These are phyloP conservation scores for Acanthamoeba comandoni DNA, from an alignment of 208 protist genomes.

Conservation along the genomic window DNA sequence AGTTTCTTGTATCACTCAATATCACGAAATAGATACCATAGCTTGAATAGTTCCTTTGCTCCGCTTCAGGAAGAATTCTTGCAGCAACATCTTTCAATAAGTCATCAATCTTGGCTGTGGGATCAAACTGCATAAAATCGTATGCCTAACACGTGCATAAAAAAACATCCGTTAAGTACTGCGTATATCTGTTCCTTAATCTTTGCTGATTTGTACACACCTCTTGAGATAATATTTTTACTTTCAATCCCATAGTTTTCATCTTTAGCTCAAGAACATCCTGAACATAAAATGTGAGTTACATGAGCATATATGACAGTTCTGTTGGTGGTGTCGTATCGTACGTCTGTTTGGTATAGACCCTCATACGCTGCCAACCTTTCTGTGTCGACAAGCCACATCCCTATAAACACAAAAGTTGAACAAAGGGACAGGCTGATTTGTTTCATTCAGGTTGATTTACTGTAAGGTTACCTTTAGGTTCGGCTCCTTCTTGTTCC, in stretches of 20 bases:
- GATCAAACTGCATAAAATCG: slow-evolving; percentile 74
- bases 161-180: no score
- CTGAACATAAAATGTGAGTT: slow-evolving; percentile 11
- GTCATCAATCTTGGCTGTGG: slow-evolving; percentile 54
- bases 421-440: no score
- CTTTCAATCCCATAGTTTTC: slow-evolving; percentile 68
- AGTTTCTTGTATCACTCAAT: no score
- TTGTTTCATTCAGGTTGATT: no score
- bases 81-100: slow-evolving; percentile 51
- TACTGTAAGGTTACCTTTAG: no score
- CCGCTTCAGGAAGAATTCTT: slow-evolving; percentile 43
- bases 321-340: neutral
- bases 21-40: slow-evolving; percentile 40
- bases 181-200: no score
- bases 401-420: no score
- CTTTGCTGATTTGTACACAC: no score
- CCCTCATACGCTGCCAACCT: slow-evolving; percentile 45
- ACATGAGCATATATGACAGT: neutral
- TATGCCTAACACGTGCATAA: no score
- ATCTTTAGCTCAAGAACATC: slow-evolving; percentile 73
- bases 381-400: slow-evolving; percentile 69
- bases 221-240: slow-evolving; percentile 68
- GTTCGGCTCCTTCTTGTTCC: no score
- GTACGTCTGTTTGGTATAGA: slow-evolving; percentile 61
- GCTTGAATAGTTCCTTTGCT: slow-evolving; percentile 67